phyloP scores from a whole-genome alignment of 2,329 filamentous ascomycete genomes.

The Orbilia blumenaviensis region DNA sequence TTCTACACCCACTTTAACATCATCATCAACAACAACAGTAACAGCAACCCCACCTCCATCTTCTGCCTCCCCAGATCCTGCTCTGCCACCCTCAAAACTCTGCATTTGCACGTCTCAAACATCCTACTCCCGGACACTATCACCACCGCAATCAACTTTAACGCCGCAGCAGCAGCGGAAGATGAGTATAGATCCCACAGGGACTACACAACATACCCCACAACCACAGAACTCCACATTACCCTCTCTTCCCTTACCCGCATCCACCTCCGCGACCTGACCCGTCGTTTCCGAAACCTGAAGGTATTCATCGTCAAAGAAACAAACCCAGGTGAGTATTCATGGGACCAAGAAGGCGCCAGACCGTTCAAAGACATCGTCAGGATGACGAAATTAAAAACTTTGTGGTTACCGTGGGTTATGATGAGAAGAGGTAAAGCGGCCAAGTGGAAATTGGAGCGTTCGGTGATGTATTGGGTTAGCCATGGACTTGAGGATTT shows the following conservation, averaged over 20 bases:
- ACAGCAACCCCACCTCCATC: background rate
- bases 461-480: background rate
- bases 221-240: background rate
- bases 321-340: background rate
- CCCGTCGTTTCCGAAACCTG: background rate
- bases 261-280: background rate
- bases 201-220: background rate
- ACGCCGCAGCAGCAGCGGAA: background rate
- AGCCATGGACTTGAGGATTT: background rate
- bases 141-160: background rate
- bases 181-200: background rate
- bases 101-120: background rate
- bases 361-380: background rate
- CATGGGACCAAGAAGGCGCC: background rate
- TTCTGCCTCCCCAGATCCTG: background rate
- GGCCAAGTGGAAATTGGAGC: background rate
- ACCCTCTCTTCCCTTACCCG: background rate
- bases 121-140: background rate
- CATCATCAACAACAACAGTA: too few relatives aligned
- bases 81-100: background rate
- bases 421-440: background rate
- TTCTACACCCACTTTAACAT: background rate
- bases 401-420: background rate
- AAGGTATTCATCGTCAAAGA: background rate
- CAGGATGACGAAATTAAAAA: background rate